Conservation (phyloP, 192 early-diverging fungal genomes). For the Funneliformis geosporum region DNA sequence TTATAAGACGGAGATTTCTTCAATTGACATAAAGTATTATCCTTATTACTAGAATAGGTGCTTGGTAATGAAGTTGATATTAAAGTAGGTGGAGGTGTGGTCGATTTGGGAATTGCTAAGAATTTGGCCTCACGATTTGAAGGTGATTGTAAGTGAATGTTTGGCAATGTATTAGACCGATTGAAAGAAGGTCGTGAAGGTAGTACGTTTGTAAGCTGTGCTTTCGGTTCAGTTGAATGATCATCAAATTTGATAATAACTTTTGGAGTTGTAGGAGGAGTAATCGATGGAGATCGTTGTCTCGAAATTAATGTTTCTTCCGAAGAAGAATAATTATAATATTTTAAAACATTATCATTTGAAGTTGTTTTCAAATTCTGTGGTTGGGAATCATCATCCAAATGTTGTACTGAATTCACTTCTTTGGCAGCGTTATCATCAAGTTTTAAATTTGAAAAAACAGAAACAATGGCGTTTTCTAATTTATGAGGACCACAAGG, state of each 20-base stretch:
- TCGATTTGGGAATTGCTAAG: background rate
- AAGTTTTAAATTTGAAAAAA: background rate
- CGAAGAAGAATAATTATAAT: background rate
- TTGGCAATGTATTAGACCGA: background rate
- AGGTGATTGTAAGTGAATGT: too few species aligned
- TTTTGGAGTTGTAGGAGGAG: background rate
- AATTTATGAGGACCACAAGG: constrained; percentile 41
- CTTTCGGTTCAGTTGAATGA: background rate
- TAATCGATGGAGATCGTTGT: background rate
- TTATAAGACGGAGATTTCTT: background rate
- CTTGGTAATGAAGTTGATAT: background rate
- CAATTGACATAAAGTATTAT: background rate
- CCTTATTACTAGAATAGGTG: background rate
- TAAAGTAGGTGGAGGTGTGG: background rate
- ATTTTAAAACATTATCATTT: background rate
- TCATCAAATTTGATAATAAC: background rate
- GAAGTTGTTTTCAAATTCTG: background rate
- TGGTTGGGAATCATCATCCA: too few species aligned
- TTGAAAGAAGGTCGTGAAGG: constrained; percentile 3
- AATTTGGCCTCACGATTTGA: background rate
- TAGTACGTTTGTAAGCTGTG: too few species aligned
- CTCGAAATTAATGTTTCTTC: background rate
- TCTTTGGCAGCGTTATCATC: background rate
- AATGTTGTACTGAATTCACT: too few species aligned
- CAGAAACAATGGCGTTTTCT: constrained; percentile 2